Conservation (phyloP, 257 asterid genomes). For the Rhazya stricta region DNA sequence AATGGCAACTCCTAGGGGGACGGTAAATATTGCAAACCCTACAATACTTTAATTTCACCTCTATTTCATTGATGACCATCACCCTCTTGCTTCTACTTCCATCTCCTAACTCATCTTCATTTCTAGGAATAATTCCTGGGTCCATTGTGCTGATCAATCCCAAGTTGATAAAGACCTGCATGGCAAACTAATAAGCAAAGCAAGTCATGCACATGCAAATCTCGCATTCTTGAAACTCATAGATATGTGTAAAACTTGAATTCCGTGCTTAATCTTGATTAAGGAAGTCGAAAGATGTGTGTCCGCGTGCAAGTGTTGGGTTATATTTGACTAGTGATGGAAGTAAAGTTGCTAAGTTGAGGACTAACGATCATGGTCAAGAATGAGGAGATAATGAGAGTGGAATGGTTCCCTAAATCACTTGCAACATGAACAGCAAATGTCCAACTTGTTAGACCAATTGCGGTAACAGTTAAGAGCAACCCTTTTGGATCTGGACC, state of each 20-base stretch:
- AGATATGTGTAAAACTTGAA: not conserved
- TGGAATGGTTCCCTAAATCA: not conserved
- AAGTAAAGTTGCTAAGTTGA: not conserved
- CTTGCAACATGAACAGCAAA: constrained; percentile 14
- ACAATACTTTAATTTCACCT: constrained; percentile 31
- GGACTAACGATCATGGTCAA: constrained; percentile 20
- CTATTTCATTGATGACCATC: constrained; percentile 17
- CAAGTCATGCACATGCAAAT: too few relatives aligned
- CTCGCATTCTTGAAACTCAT: too few relatives aligned
- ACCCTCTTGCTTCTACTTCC: constrained; percentile 9
- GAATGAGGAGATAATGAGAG: constrained; percentile 1
- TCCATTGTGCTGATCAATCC: constrained; percentile 17
- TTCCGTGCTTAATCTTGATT: too few relatives aligned
- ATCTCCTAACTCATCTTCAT: not conserved
- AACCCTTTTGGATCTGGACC: constrained; percentile 30
- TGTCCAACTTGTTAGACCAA: constrained; percentile 25
- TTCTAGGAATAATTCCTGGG: constrained; percentile 21
- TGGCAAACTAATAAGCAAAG: not conserved
- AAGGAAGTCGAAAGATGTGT: not conserved
- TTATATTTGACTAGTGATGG: too few relatives aligned
- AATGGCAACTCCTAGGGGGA: constrained; percentile 32
- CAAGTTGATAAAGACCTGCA: constrained; percentile 25
- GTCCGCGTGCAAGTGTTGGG: too few relatives aligned
- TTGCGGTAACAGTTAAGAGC: constrained; percentile 14
- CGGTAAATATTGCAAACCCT: constrained; percentile 32